Percentiles rank a stretch among this genome's conserved stretches.
Conservation (phyloP, 1,284 basidiomycete genomes). For the Ceratobasidium papillatum region DNA sequence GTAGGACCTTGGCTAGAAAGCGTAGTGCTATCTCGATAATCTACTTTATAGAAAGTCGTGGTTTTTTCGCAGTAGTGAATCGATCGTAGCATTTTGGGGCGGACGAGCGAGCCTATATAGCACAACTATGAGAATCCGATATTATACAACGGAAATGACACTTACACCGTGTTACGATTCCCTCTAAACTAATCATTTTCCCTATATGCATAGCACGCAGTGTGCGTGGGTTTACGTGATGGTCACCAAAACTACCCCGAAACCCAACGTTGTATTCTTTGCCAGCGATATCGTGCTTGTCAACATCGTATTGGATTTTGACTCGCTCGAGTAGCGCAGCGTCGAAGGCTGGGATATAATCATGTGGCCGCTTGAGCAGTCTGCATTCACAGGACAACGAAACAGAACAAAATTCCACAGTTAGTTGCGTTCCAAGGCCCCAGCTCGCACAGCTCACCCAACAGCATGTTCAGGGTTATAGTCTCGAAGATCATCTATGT, state of each 20-base stretch:
- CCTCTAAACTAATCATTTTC: constrained; percentile 96
- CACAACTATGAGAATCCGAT: background rate
- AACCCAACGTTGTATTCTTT: constrained; percentile 91
- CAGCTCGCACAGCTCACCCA: constrained; percentile 40
- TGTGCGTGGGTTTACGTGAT: constrained; percentile 96
- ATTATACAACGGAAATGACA: constrained; percentile 22
- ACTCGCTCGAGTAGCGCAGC: constrained; percentile 82
- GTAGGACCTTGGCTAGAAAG: constrained; percentile 90
- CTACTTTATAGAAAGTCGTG: constrained; percentile 82
- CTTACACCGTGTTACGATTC: constrained; percentile 94
- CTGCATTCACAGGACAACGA: constrained; percentile 54
- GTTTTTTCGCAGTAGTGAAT: constrained; percentile 95
- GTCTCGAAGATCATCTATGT: constrained; percentile 95
- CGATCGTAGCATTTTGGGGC: constrained; percentile 97
- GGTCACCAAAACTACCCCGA: constrained; percentile 98
- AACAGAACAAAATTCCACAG: background rate
- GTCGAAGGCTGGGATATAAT: constrained; percentile 93
- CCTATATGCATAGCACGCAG: constrained; percentile 89
- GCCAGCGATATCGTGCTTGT: constrained; percentile 83
- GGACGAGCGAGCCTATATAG: constrained; percentile 79
- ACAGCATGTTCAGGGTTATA: constrained; percentile 85
- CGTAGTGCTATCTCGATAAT: constrained; percentile 93
- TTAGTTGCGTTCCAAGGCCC: background rate
- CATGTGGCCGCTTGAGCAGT: constrained; percentile 87
- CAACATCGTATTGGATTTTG: constrained; percentile 75